Percentiles rank a stretch among this genome's conserved stretches.
These are phyloP conservation scores for Phytophthora pluvialis DNA, from an alignment of 352 stramenopile species.

Conservation along the genomic window DNA sequence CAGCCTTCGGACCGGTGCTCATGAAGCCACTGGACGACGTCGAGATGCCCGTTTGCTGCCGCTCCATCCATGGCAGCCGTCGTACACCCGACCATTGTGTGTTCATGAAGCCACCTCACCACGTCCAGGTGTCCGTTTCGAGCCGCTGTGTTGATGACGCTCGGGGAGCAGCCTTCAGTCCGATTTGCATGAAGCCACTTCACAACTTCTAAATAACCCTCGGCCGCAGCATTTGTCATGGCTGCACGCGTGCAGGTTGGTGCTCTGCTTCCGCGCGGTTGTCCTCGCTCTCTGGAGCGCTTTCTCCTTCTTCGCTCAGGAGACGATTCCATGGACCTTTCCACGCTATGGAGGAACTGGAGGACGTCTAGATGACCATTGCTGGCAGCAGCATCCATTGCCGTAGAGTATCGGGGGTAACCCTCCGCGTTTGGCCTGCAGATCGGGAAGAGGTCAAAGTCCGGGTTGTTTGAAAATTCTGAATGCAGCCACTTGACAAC, in stretches of 20 bases:
- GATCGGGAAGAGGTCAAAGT: conserved; percentile 29
- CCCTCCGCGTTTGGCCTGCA: conserved; percentile 12
- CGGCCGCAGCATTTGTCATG: conserved; percentile 2
- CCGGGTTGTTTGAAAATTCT: conserved; percentile 12
- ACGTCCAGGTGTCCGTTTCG: conserved; percentile 1
- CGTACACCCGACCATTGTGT: conserved; percentile 7
- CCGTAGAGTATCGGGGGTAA: conserved; percentile 18
- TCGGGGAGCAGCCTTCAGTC: conserved; percentile 1
- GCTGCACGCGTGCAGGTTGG: conserved; percentile 8
- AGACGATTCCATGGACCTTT: background rate
- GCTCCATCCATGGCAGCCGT: conserved; percentile 5
- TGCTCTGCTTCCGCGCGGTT: background rate
- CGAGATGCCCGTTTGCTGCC: conserved; percentile 4
- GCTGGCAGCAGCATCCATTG: conserved; percentile 12
- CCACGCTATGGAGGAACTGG: conserved; percentile 4
- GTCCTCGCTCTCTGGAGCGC: background rate
- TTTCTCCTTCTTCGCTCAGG: background rate
- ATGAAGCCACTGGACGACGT: conserved; percentile 16
- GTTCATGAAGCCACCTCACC: conserved; percentile 2
- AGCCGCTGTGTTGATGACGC: conserved; percentile 6
- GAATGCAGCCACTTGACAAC: conserved; percentile 35
- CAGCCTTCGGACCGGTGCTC: background rate
- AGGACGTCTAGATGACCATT: conserved; percentile 13
- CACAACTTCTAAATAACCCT: conserved; percentile 8
- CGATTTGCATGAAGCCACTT: conserved; percentile 9